Conservation (phyloP, 2,329 filamentous ascomycete species). For the Exserohilum turcica region DNA sequence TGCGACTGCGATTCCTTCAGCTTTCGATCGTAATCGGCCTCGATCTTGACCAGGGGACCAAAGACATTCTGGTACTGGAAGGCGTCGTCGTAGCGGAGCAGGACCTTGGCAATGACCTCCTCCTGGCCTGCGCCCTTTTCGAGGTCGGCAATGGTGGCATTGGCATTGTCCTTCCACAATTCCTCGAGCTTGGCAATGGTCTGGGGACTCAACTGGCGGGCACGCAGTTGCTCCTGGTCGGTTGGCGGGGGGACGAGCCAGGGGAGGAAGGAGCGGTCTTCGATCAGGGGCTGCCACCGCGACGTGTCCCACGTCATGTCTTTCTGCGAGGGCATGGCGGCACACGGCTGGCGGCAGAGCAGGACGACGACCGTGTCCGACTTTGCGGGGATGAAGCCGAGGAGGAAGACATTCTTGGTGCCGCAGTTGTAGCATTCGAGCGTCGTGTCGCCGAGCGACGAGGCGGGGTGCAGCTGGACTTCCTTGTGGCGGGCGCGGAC, state of each 20-base stretch:
- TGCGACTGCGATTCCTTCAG: slow-evolving; percentile 98
- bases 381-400: slow-evolving; percentile 97
- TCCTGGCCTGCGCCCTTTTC: slow-evolving; percentile 92
- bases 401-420: slow-evolving; percentile 97
- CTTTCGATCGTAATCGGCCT: slow-evolving; percentile 98
- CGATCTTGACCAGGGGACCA: slow-evolving; percentile 96
- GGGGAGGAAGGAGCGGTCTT: slow-evolving; percentile 90
- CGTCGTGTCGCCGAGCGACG: slow-evolving; percentile 90
- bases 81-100: slow-evolving; percentile 93
- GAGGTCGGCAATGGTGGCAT: slow-evolving; percentile 85
- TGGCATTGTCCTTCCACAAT: slow-evolving; percentile 95
- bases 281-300: slow-evolving; percentile 95
- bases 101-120: slow-evolving; percentile 90
- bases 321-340: slow-evolving; percentile 91
- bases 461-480: slow-evolving; percentile 93
- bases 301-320: slow-evolving; percentile 99
- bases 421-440: slow-evolving; percentile 99
- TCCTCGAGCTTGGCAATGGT: slow-evolving; percentile 97
- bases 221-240: slow-evolving; percentile 94
- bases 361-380: slow-evolving; percentile 98
- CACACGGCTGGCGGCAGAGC: slow-evolving; percentile 94
- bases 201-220: slow-evolving; percentile 87
- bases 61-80: slow-evolving; percentile 99
- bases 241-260: slow-evolving; percentile 91
- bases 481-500: slow-evolving; percentile 98